phyloP scores from a whole-genome alignment of 1,284 basidiomycete species.

The Puccinia horiana region DNA sequence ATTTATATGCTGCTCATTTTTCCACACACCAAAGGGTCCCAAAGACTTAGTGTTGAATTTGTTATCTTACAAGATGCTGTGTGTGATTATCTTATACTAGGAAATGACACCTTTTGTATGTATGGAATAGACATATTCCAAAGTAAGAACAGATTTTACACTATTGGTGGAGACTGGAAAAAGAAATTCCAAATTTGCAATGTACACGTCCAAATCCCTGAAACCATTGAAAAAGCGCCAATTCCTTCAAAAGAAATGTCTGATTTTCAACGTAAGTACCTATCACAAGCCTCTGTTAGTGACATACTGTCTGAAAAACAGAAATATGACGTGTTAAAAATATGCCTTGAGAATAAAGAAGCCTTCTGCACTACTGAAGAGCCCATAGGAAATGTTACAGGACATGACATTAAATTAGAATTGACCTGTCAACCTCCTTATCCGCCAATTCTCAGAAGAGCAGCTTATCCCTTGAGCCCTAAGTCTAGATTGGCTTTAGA shows the following conservation, averaged over 20 bases:
- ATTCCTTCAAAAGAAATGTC: not conserved
- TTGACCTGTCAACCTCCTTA: not conserved
- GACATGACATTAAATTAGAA: not conserved
- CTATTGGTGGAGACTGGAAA: not conserved
- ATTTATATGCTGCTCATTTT: not conserved
- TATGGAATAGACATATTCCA: slow-evolving; percentile 1
- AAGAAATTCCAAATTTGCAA: slow-evolving; percentile 12
- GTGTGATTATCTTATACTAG: not conserved
- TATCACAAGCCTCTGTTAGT: not conserved
- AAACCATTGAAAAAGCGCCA: not conserved
- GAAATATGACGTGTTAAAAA: not conserved
- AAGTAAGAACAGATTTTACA: not conserved
- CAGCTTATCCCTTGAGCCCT: not conserved
- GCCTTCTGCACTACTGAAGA: not conserved
- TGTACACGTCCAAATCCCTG: not conserved
- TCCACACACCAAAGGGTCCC: not conserved
- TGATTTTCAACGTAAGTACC: not conserved
- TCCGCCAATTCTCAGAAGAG: not conserved
- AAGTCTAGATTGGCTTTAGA: not conserved
- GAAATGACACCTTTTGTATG: not conserved
- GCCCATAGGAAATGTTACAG: slow-evolving; percentile 1
- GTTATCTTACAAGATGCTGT: not conserved
- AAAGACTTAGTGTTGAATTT: not conserved
- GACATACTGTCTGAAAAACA: not conserved
- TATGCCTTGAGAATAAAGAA: not conserved